Conservation (phyloP, 805 yeast species). For the Starmerella asiatica region DNA sequence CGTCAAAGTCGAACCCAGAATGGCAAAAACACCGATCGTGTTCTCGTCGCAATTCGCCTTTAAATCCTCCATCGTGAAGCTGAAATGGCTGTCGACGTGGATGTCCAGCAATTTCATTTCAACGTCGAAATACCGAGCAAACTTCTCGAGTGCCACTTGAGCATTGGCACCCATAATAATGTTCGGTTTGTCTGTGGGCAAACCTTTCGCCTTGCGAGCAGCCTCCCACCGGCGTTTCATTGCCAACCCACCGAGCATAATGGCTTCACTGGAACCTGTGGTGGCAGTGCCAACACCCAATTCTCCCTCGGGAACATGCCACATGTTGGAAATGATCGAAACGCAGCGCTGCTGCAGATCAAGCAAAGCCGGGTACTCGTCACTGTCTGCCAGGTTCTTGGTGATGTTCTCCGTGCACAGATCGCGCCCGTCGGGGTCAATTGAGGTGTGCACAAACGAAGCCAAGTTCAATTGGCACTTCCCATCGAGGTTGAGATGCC, state of each 20-base stretch:
- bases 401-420: slow-evolving; percentile 58
- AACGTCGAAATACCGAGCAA: slow-evolving; percentile 87
- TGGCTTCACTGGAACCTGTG: slow-evolving; percentile 88
- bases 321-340: slow-evolving; percentile 60
- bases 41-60: slow-evolving; percentile 67
- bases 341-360: slow-evolving; percentile 73
- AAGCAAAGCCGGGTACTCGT: slow-evolving; percentile 78
- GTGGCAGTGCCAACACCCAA: slow-evolving; percentile 75
- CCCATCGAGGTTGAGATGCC: slow-evolving; percentile 72
- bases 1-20: slow-evolving; percentile 83
- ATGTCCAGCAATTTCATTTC: slow-evolving; percentile 68
- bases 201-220: slow-evolving; percentile 44
- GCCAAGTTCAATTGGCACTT: slow-evolving; percentile 75
- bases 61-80: slow-evolving; percentile 48
- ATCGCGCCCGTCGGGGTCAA: slow-evolving; percentile 40
- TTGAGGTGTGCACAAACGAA: slow-evolving; percentile 69
- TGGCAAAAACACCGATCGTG: slow-evolving; percentile 81
- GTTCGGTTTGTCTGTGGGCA: slow-evolving; percentile 54
- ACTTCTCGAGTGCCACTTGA: slow-evolving; percentile 88
- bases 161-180: slow-evolving; percentile 86
- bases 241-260: slow-evolving; percentile 86
- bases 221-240: slow-evolving; percentile 84
- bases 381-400: slow-evolving; percentile 84
- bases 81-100: slow-evolving; percentile 43
- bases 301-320: slow-evolving; percentile 52